phyloP scores from a whole-genome alignment of 495 filamentous ascomycete species.

The Chaetomidium leptoderma region DNA sequence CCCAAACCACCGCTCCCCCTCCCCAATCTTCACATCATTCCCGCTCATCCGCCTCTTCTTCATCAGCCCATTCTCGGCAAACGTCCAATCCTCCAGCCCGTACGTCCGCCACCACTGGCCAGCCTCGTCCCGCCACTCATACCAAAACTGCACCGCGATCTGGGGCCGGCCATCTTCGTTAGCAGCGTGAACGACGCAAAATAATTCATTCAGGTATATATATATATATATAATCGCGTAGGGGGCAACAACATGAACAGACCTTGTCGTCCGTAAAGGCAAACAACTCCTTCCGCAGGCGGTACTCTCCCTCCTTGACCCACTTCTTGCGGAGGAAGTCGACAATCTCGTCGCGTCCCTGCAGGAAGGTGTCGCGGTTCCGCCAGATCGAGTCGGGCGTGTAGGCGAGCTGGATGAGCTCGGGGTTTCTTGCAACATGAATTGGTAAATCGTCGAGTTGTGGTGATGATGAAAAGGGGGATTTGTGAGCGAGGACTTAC shows the following conservation, averaged over 20 bases:
- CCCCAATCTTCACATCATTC: slow-evolving; percentile 70
- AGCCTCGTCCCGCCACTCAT: slow-evolving; percentile 69
- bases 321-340: slow-evolving; percentile 74
- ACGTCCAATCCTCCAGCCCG: slow-evolving; percentile 91
- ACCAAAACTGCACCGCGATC: slow-evolving; percentile 92
- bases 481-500: slow-evolving; percentile 37
- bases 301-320: slow-evolving; percentile 67
- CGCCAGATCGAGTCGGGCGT: slow-evolving; percentile 78
- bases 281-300: slow-evolving; percentile 84
- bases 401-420: slow-evolving; percentile 65
- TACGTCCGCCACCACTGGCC: slow-evolving; percentile 90
- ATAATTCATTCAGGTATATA: too few relatives aligned
- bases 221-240: too few relatives aligned
- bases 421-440: slow-evolving; percentile 51
- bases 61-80: slow-evolving; percentile 75
- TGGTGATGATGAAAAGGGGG: too few relatives aligned
- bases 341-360: slow-evolving; percentile 64
- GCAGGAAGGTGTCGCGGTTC: slow-evolving; percentile 68
- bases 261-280: slow-evolving; percentile 61
- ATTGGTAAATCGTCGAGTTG: neutral
- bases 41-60: slow-evolving; percentile 87
- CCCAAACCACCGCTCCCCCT: slow-evolving; percentile 62
- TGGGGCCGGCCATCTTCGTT: slow-evolving; percentile 13
- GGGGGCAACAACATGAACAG: too few relatives aligned
- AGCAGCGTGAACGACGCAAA: too few relatives aligned